These are phyloP conservation scores for Fusarium sp. DNA, from an alignment of 2,329 filamentous ascomycete genomes.

Conservation along the genomic window DNA sequence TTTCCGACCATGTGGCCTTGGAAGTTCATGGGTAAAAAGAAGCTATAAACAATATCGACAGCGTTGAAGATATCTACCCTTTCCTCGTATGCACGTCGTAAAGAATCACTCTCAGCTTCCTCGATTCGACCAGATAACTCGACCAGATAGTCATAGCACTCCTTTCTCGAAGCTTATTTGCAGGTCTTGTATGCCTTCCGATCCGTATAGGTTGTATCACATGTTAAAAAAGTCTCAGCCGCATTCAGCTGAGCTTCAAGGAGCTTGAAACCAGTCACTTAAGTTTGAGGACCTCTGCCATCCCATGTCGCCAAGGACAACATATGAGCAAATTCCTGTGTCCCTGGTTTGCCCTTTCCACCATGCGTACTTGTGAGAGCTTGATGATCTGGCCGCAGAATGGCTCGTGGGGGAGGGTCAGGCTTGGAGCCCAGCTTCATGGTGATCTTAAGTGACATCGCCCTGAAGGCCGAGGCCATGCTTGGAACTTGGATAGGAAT, in stretches of 20 bases:
- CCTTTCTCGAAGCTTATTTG: slow-evolving; percentile 30
- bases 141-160: slow-evolving; percentile 41
- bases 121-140: slow-evolving; percentile 37
- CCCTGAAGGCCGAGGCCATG: slow-evolving; percentile 43
- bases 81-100: slow-evolving; percentile 46
- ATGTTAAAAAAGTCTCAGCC: slow-evolving; percentile 44
- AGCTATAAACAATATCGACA: slow-evolving; percentile 52
- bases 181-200: slow-evolving; percentile 47
- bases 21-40: slow-evolving; percentile 54
- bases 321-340: slow-evolving; percentile 29
- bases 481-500: slow-evolving; percentile 55
- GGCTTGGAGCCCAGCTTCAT: slow-evolving; percentile 37
- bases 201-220: slow-evolving; percentile 41
- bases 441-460: slow-evolving; percentile 34
- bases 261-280: slow-evolving; percentile 2
- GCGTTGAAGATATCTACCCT: slow-evolving; percentile 55
- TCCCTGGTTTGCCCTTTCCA: not conserved
- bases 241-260: slow-evolving; percentile 40
- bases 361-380: not conserved
- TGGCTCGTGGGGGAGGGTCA: slow-evolving; percentile 21
- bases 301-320: slow-evolving; percentile 28
- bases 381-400: slow-evolving; percentile 27
- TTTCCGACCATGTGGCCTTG: slow-evolving; percentile 52
- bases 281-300: not conserved
- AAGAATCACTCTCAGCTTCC: slow-evolving; percentile 36